Percentiles rank a stretch among this genome's conserved stretches.
These are phyloP conservation scores for Sphaceloma murrayae DNA, from an alignment of 2,329 filamentous ascomycete genomes.

Conservation along the genomic window DNA sequence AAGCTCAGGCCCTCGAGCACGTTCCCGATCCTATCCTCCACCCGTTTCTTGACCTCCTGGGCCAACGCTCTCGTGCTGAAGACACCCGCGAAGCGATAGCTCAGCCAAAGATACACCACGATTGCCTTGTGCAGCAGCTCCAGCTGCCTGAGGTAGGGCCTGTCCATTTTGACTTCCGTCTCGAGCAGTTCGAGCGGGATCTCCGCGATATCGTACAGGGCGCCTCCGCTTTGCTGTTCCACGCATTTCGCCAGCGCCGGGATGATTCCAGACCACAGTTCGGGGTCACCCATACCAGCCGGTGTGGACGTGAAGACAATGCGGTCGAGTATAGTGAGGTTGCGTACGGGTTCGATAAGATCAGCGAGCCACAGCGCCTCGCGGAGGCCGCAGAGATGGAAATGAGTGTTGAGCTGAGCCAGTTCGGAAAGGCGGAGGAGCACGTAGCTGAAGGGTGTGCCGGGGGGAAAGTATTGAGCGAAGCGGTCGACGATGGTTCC, in stretches of 20 bases:
- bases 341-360: constrained; percentile 58
- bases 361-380: constrained; percentile 61
- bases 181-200: constrained; percentile 69
- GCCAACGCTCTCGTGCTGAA: constrained; percentile 68
- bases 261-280: constrained; percentile 42
- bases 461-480: constrained; percentile 67
- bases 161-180: constrained; percentile 33
- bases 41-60: constrained; percentile 65
- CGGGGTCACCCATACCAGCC: constrained; percentile 44
- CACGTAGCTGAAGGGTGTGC: constrained; percentile 75
- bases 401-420: constrained; percentile 53
- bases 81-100: constrained; percentile 74
- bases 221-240: constrained; percentile 55
- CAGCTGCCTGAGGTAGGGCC: constrained; percentile 55
- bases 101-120: constrained; percentile 85
- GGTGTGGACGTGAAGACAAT: constrained; percentile 68
- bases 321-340: constrained; percentile 62
- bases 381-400: constrained; percentile 58
- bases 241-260: constrained; percentile 60
- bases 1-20: constrained; percentile 35
- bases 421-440: constrained; percentile 65
- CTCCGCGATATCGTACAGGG: constrained; percentile 59
- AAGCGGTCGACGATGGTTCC: constrained; percentile 63
- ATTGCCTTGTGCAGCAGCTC: constrained; percentile 74
- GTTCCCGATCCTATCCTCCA: constrained; percentile 65